These are phyloP conservation scores for Lachnellula suecica DNA, from an alignment of 2,329 filamentous ascomycete species.

Conservation along the genomic window DNA sequence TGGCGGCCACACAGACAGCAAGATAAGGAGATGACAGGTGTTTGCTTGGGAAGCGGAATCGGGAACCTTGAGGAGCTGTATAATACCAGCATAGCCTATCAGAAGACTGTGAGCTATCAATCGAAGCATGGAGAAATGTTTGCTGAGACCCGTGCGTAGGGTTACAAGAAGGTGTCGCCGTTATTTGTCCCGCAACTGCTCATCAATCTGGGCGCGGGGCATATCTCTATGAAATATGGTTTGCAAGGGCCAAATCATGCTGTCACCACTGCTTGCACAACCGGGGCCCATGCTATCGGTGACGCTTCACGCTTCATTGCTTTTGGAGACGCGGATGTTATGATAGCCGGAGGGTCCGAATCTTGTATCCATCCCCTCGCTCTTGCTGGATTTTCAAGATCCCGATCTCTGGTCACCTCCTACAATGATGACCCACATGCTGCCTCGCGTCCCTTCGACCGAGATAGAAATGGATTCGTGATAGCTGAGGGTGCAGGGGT, in stretches of 20 bases:
- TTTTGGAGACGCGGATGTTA: slow-evolving; percentile 89
- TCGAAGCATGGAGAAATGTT: slow-evolving; percentile 1
- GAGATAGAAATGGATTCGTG: slow-evolving; percentile 78
- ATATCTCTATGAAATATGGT: slow-evolving; percentile 89
- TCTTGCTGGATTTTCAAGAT: slow-evolving; percentile 86
- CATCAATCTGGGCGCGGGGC: slow-evolving; percentile 92
- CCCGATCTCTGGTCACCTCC: slow-evolving; percentile 78
- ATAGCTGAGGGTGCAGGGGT: slow-evolving; percentile 91
- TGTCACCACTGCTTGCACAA: slow-evolving; percentile 92
- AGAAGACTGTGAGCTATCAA: slow-evolving; percentile 56
- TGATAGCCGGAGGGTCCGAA: slow-evolving; percentile 94
- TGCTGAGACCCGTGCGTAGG: slow-evolving; percentile 48
- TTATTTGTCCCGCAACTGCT: slow-evolving; percentile 90
- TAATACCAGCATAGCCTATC: slow-evolving; percentile 74
- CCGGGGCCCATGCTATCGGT: slow-evolving; percentile 89
- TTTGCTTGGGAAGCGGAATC: slow-evolving; percentile 93
- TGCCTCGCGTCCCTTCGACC: slow-evolving; percentile 87
- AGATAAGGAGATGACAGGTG: slow-evolving; percentile 75
- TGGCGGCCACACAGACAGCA: slow-evolving; percentile 57
- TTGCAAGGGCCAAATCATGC: slow-evolving; percentile 91
- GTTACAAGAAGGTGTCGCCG: slow-evolving; percentile 90
- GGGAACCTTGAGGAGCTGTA: slow-evolving; percentile 92
- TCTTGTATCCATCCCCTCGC: slow-evolving; percentile 94
- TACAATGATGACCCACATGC: slow-evolving; percentile 71
- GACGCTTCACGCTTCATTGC: slow-evolving; percentile 91